Conservation (phyloP, 257 asterid species). For the Orobanche coerulescens region DNA sequence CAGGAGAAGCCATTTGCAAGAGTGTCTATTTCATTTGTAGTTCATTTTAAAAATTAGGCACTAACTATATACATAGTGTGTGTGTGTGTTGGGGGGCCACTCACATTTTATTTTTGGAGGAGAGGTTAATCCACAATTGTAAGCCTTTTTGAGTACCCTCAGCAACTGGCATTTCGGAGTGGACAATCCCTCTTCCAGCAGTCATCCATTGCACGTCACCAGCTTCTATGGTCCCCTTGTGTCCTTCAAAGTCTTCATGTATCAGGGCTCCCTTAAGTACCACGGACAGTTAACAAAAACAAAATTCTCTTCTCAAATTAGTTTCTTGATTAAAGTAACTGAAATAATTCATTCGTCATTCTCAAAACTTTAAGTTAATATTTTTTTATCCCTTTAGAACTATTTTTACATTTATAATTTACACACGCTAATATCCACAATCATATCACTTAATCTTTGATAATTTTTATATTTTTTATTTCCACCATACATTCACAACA, state of each 20-base stretch:
- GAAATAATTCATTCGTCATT: too few relatives aligned
- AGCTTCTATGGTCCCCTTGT: conserved; percentile 62
- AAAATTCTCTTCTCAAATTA: too few relatives aligned
- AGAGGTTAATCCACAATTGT: conserved; percentile 81
- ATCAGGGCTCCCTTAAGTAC: conserved; percentile 62
- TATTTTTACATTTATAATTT: too few relatives aligned
- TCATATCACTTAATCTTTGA: too few relatives aligned
- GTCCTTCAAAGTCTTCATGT: conserved; percentile 86
- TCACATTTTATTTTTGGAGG: conserved; percentile 65
- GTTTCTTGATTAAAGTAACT: too few relatives aligned
- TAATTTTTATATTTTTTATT: too few relatives aligned
- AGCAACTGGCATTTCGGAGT: conserved; percentile 84
- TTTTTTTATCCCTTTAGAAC: too few relatives aligned
- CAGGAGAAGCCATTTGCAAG: background rate
- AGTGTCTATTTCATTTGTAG: background rate
- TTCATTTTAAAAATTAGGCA: background rate
- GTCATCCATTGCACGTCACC: conserved; percentile 98
- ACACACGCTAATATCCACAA: too few relatives aligned
- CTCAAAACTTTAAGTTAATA: too few relatives aligned
- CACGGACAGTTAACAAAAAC: background rate
- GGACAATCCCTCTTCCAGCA: conserved; percentile 91
- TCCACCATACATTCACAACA: too few relatives aligned
- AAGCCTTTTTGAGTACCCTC: conserved; percentile 72
- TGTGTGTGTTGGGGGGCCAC: too few relatives aligned
- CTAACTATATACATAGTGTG: too few relatives aligned